Base-by-base conservation (phyloP, 768 basidiomycete species). In the Termitomyces sp. region DNA sequence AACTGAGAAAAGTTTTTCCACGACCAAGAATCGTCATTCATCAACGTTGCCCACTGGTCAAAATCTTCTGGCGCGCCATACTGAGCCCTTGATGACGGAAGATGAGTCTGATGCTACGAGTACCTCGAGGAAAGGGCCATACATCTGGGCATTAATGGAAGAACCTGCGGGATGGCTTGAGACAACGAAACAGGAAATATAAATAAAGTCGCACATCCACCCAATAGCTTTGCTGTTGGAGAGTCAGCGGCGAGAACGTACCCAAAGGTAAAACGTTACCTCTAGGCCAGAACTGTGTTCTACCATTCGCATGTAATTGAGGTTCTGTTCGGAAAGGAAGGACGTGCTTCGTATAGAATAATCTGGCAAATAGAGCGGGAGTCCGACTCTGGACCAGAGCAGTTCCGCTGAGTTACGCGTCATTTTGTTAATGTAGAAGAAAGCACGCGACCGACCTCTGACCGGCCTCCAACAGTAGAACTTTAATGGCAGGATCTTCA, bases 21-120 rank as follows among this genome's bases (percentile, higher is more conserved):
- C n/a, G 81, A 70, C 86, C 86, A 91, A 9, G 80, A 79, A 16
- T 80, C 72, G 48, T 88, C 85, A 6, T 77, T 81, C 13, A 76
- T 77, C 27, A 82, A 72, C 0, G 68, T 57, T 1, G 82, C 85
- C 81, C 86, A 88, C 67, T 89, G 78, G 63, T 89, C 86, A 63
- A 84, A 90, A 66, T 91, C 88, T 1, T 83, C 81, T 3, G 88
- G 85, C 8, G 86, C 80, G 6, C 87, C 87, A 52, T 83, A 84
- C 12, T 89, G 88, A 54, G 83, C 83, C 80, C 81, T 77, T 39
- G 34, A 41, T 24, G 12, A 36, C 15, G 27, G 27, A 57, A 12
- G 50, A 47, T 27, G 7, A 18, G 13, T 39, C 15, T 27, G 11
- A 51, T 57, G 41, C 48, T 9, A 36, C 18, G 16, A 18, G 2